phyloP scores from a whole-genome alignment of 2,329 filamentous ascomycete genomes.

The Claviceps sp. region DNA sequence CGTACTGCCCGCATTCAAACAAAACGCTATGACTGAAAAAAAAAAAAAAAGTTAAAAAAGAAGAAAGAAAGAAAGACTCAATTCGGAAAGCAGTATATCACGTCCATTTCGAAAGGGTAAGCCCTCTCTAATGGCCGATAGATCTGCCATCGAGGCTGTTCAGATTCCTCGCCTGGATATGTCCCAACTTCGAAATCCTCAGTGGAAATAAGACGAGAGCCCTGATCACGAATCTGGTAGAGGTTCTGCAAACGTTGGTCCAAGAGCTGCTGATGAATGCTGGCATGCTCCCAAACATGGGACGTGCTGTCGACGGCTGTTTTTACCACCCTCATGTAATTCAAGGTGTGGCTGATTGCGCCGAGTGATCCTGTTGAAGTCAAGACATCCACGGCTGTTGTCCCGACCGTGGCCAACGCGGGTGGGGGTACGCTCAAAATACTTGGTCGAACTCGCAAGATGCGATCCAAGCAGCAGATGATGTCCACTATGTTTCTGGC shows the following conservation, averaged over 20 bases:
- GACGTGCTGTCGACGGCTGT: constrained; percentile 42
- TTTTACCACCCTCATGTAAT: constrained; percentile 38
- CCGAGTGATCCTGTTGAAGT: constrained; percentile 43
- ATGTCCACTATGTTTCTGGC: constrained; percentile 39
- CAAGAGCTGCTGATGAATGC: constrained; percentile 35
- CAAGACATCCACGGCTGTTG: constrained; percentile 53
- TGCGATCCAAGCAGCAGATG: constrained; percentile 25
- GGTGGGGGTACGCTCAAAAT: constrained; percentile 37
- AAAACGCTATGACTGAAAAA: constrained; percentile 11
- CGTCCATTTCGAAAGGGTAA: constrained; percentile 25
- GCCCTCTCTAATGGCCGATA: constrained; percentile 19
- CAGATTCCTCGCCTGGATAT: constrained; percentile 14
- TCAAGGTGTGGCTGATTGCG: constrained; percentile 37
- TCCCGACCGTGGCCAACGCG: constrained; percentile 46
- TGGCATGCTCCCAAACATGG: constrained; percentile 45
- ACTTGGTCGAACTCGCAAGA: constrained; percentile 19
- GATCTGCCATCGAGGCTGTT: constrained; percentile 23
- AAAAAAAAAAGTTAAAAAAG: constrained; percentile 2
- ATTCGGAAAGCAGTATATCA: constrained; percentile 18
- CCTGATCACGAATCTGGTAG: constrained; percentile 19
- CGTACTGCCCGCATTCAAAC: not conserved
- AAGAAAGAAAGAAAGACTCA: constrained; percentile 1
- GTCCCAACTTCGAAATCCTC: constrained; percentile 18
- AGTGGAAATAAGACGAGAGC: constrained; percentile 13
- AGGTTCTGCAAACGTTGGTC: constrained; percentile 23